Conservation (phyloP, 1,284 basidiomycete genomes). For the Peniophora sp. region DNA sequence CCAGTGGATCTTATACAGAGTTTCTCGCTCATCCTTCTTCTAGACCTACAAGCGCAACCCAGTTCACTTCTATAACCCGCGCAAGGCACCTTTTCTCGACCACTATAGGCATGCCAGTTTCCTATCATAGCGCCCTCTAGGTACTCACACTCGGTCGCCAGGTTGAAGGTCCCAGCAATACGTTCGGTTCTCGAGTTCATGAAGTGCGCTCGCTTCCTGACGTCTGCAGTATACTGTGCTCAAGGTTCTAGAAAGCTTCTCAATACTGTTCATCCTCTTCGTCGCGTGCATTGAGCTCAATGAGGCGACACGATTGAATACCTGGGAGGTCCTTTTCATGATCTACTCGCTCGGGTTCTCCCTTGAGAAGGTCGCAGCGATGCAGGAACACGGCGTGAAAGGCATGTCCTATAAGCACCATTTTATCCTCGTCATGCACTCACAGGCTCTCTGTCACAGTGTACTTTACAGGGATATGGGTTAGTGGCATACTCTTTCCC, state of each 20-base stretch:
- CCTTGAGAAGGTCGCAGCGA: conserved; percentile 86
- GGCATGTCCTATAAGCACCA: conserved; percentile 32
- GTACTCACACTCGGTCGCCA: conserved; percentile 18
- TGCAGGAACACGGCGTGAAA: conserved; percentile 90
- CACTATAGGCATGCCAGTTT: conserved; percentile 67
- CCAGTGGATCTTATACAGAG: background rate
- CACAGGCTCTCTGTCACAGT: conserved; percentile 37
- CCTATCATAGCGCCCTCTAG: background rate
- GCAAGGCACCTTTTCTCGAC: conserved; percentile 85
- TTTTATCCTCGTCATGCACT: background rate
- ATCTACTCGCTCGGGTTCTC: conserved; percentile 82
- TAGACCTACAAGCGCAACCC: conserved; percentile 92
- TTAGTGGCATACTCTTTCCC: conserved; percentile 16
- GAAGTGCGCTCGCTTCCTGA: conserved; percentile 43
- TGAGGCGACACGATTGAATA: conserved; percentile 52
- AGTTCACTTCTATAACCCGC: conserved; percentile 90
- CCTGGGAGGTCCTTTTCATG: conserved; percentile 70
- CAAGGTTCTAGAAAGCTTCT: conserved; percentile 47
- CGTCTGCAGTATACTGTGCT: background rate
- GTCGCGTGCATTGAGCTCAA: conserved; percentile 75
- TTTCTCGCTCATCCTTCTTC: conserved; percentile 1
- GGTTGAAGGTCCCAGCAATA: conserved; percentile 88
- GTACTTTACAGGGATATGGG: conserved; percentile 79
- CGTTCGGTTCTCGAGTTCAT: conserved; percentile 84
- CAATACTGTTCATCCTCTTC: conserved; percentile 79